Evolutionary conservation across 371 early-diverging fungal genomes (phyloP).

Genomic region (Nosema muscidifuracis): DNA sequence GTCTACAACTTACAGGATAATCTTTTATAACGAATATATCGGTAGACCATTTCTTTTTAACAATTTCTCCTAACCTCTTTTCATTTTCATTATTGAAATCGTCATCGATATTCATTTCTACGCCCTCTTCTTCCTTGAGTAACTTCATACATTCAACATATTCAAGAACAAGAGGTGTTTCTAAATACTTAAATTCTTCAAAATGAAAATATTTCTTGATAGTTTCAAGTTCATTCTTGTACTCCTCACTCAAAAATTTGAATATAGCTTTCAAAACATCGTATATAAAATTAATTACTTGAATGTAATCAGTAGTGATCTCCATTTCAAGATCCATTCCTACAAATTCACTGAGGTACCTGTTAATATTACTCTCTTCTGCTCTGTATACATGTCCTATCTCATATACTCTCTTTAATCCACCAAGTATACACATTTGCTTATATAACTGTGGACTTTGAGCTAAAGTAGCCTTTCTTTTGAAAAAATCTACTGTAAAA

Average conservation of each 20-base stretch:
- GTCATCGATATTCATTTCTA: slow-evolving; percentile 74
- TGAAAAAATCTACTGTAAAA: slow-evolving; percentile 91
- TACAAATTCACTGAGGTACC: slow-evolving; percentile 98
- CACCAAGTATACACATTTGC: slow-evolving; percentile 95
- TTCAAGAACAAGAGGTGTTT: slow-evolving; percentile 75
- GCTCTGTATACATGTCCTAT: slow-evolving; percentile 99
- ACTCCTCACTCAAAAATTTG: slow-evolving; percentile 73
- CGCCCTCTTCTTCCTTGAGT: slow-evolving; percentile 73
- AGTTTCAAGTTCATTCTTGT: slow-evolving; percentile 72
- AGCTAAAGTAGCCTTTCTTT: slow-evolving; percentile 81
- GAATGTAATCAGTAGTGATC: slow-evolving; percentile 90
- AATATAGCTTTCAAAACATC: slow-evolving; percentile 82
- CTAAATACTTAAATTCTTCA: slow-evolving; percentile 76
- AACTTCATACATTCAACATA: slow-evolving; percentile 82
- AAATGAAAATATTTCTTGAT: slow-evolving; percentile 82
- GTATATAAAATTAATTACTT: slow-evolving; percentile 81
- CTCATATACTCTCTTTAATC: slow-evolving; percentile 93
- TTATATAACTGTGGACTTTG: slow-evolving; percentile 99
- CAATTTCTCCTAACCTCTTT: slow-evolving; percentile 78
- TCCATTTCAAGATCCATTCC: slow-evolving; percentile 99
- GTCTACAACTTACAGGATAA: slow-evolving; percentile 87
- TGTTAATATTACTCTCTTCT: slow-evolving; percentile 92
- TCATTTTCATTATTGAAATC: slow-evolving; percentile 76
- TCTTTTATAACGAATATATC: slow-evolving; percentile 98
- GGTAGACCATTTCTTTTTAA: slow-evolving; percentile 83